Evolutionary conservation across 2,329 filamentous ascomycete species (phyloP).

Genomic region (Aureobasidium mangrovei): DNA sequence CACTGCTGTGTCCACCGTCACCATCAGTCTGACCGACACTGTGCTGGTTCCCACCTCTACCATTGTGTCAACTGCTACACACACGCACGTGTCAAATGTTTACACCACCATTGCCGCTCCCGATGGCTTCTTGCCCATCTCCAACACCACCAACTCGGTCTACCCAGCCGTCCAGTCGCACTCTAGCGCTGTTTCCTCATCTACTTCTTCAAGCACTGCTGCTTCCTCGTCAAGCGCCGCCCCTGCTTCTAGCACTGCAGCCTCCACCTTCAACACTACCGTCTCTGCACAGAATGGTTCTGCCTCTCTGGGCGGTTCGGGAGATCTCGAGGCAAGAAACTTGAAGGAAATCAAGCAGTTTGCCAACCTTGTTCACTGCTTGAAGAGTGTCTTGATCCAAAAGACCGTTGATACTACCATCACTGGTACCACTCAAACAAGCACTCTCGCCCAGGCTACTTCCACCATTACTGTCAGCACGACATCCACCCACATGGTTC

Average conservation of each 20-base stretch:
- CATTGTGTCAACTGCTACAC: not conserved
- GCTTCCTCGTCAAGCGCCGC: not conserved
- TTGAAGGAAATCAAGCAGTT: slow-evolving; percentile 3
- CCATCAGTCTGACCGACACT: not conserved
- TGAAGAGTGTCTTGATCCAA: slow-evolving; percentile 10
- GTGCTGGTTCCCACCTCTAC: slow-evolving; percentile 2
- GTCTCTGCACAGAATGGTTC: not conserved
- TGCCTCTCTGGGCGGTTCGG: not conserved
- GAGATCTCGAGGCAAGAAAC: not conserved
- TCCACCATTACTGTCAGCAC: slow-evolving; percentile 13
- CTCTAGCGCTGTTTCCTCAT: not conserved
- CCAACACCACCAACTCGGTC: not conserved
- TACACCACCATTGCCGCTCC: slow-evolving; percentile 6
- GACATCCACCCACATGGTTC: slow-evolving; percentile 1
- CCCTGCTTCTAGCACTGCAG: not conserved
- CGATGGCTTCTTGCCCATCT: not conserved
- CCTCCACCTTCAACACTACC: not conserved
- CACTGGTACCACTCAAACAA: slow-evolving; percentile 9
- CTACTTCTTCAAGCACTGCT: not conserved
- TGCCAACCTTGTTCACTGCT: slow-evolving; percentile 3
- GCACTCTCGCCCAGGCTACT: slow-evolving; percentile 6
- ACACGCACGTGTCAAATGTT: not conserved
- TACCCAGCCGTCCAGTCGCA: not conserved
- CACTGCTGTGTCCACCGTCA: slow-evolving; percentile 5
- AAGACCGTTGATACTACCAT: slow-evolving; percentile 2